Evolutionary conservation across 345 rosid species (phyloP), one percentile per base, ranked within the genome.

Genomic region (Camelina hispida): DNA sequence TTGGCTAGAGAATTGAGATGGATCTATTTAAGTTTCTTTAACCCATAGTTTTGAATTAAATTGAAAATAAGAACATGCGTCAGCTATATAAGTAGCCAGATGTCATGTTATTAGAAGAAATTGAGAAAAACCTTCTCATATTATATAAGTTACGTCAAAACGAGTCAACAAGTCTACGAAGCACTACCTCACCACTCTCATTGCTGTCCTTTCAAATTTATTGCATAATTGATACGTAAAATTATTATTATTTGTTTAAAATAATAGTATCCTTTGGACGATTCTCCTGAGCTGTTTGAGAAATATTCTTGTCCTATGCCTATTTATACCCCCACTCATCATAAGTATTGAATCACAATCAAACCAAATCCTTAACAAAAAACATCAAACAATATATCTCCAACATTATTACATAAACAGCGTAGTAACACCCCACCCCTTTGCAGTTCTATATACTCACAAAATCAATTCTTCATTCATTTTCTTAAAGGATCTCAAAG

Each of bases 361-460:
- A 42, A 12, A 42, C 46, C 46, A 42, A 42, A 4, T 42, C 2
- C 4, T 42, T 42, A 12, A 1, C 1, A 40, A 1, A 38, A 42
- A 42, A 42, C 46, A 12, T 42, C 46, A 42, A 42, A 42, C 46
- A 42, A 12, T 4, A 42, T 4, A 1, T 42, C 6, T 42, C 46
- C 15, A 42, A 12, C 46, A 42, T 42, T 38, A 11, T 38, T 11
- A 38, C 43, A 38, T 38, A 38, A 38, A 38, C 43, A 38, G 44
- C 4, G 30, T 32, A 65, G 34, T 16, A 14, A 37, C 22, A 38
- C 4, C 60, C 15, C 23, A 1, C 22, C 22, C 50, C 18, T 10
- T 38, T 15, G 51, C 53, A 20, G 48, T 61, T 61, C 32, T 68
- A 42, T 5, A 42, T 4, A 55, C 62, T 44, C 47, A 57, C 64